Base-by-base conservation (phyloP, 164 flowering plant species). In the Vitis rupestris region DNA sequence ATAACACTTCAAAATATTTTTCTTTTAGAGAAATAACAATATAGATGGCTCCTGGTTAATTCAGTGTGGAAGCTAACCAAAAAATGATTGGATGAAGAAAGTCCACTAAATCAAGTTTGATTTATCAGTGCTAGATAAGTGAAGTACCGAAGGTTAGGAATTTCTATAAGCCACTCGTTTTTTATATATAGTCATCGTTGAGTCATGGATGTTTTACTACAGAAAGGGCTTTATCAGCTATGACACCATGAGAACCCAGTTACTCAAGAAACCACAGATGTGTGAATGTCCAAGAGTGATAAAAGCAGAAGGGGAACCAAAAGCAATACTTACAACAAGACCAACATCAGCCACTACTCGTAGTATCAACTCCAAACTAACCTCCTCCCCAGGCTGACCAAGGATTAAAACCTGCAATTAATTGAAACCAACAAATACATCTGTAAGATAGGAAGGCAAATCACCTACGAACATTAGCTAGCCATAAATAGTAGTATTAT, bases 341-440 rank as follows among this genome's bases (percentile, higher is more conserved):
- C 98, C 99, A 78, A 95, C 99, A 87, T 95, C 98, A 71, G 99
- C 99, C 82, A 91, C 99, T 49, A 95, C 97, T 72, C 99, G 88
- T 37, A 95, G 81, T 73, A 93, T 91, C 83, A 95, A 76, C 82
- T 93, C 97, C 84, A 93, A 81, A 74, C 87, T 91, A 72, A 91
- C 86, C 78, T 91, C 99, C 86, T 91, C 98, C 67, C 99, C 99
- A 67, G 91, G 89, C 73, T 90, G 97, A 76, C 99, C 99, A 82
- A 84, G 82, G 74, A 80, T 78, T 74, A 93, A 80, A 67, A 95
- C 97, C 99, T 95, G 90, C 76, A 82, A 76, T 30, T 62, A 57
- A 70, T 16, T 15, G 51, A 53, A 59, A 66, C 17, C 9, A 5
- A 29, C 49, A 12, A 67, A 48, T 11, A 66, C 12, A 10, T 17